Conservation (phyloP, 768 basidiomycete genomes). For the Russula lepida region DNA sequence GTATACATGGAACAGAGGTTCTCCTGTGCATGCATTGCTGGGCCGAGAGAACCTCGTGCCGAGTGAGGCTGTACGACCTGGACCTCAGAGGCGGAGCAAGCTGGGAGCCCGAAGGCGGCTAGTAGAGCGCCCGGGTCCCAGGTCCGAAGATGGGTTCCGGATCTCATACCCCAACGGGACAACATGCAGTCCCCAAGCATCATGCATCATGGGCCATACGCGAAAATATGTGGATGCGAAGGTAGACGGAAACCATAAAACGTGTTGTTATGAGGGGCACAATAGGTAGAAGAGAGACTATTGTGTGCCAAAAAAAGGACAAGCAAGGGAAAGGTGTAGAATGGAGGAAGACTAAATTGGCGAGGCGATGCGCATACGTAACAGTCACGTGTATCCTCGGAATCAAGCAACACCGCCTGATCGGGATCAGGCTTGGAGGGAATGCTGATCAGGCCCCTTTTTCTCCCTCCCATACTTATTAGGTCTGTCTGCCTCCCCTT, state of each 20-base stretch:
- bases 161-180: not conserved
- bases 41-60: no score
- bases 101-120: not conserved
- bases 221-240: no score
- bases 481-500: not conserved
- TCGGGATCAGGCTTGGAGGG: not conserved
- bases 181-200: not conserved
- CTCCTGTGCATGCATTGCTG: not conserved
- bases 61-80: not conserved
- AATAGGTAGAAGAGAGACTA: not conserved
- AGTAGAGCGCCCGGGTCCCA: not conserved
- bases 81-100: not conserved
- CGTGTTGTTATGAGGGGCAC: not conserved
- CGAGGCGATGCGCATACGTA: not conserved
- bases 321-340: not conserved
- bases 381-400: not conserved
- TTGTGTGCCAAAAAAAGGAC: not conserved
- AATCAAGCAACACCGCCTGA: not conserved
- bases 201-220: not conserved
- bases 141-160: not conserved
- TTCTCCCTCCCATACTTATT: not conserved
- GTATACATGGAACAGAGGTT: not conserved
- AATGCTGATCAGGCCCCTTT: slow-evolving; percentile 11
- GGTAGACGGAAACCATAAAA: not conserved
- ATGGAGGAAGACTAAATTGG: not conserved